Evolutionary conservation across 108 stramenopile genomes (phyloP), one percentile per base, ranked within the genome.

Genomic region (Stephanodiscus triporus): DNA sequence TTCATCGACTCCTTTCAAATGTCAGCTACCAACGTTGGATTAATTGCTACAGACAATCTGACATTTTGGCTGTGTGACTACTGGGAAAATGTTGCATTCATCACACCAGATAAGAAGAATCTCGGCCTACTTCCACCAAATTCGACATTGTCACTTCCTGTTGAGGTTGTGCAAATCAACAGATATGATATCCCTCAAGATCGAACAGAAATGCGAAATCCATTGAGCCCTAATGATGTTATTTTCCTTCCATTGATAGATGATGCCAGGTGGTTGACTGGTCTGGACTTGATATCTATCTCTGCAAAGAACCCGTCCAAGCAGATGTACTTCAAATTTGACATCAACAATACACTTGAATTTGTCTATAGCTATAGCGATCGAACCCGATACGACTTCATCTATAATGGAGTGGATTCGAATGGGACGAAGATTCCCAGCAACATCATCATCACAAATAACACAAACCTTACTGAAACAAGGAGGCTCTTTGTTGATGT

Each of bases 321-420:
- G 22, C 75, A 75, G 26, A 68, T 66, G 75, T 75, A 68, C 75
- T 62, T 37, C 29, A 75, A 75, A 56, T 63, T 75, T 26, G 48
- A 68, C 50, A 20, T 30, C 0, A 40, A 75, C 4, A 66, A 66
- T 14, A 0, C 55, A 10, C 40, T 60, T 8, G 56, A 53, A 14
- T 75, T 63, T 36, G 37, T 29, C 4, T 75, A 63, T 24, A 47
- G 66, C 67, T 75, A 75, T 61, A 68, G 42, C 20, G 45, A 68
- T 32, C 13, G 22, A 17, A 75, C 75, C 9, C 75, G 45, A 26
- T 75, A 63, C 34, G 75, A 75, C n/a, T 63, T 62, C 36, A 53
- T 68, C 22, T 75, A 75, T 19, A 53, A 63, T 59, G 75, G 34
- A 27, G 63, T 63, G 24, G 36, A 29, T 13, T 27, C 34, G 27